These are phyloP conservation scores for Conidiobolus incongruus DNA, from an alignment of 371 early-diverging fungal species.

Conservation along the genomic window DNA sequence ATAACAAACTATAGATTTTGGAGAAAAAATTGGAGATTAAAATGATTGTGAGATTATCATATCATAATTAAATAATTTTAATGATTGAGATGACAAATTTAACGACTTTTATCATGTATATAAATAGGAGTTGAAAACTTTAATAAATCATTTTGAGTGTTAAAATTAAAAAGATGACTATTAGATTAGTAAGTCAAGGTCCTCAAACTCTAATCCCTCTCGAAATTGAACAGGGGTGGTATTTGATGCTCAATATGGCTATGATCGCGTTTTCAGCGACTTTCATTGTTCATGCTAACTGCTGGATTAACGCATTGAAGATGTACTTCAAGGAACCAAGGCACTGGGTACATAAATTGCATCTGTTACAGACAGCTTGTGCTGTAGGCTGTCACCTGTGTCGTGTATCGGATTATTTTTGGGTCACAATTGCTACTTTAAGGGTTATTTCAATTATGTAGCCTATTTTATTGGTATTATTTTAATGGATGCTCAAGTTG, in stretches of 20 bases:
- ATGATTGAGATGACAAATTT: too few species aligned
- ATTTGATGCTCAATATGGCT: constrained; percentile 2
- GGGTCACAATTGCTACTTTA: not conserved
- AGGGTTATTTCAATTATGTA: not conserved
- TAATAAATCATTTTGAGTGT: too few species aligned
- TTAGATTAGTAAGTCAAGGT: too few species aligned
- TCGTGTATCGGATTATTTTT: constrained; percentile 1
- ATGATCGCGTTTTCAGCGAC: constrained; percentile 3
- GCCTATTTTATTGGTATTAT: not conserved
- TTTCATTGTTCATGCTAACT: constrained; percentile 1
- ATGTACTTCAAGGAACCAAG: not conserved
- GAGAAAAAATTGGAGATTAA: too few species aligned
- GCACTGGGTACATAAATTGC: not conserved
- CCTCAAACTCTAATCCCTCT: too few species aligned
- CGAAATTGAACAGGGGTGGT: constrained; percentile 1
- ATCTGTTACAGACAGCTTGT: not conserved
- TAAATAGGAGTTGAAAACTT: too few species aligned
- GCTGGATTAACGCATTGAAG: not conserved
- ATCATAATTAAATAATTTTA: too few species aligned
- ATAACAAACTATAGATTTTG: too few species aligned
- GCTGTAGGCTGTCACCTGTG: constrained; percentile 1
- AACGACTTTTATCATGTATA: too few species aligned
- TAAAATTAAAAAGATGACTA: too few species aligned
- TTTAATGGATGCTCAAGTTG: not conserved
- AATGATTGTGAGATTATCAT: too few species aligned